Conservation (phyloP, 352 stramenopile species). For the Globisporangium polare region DNA sequence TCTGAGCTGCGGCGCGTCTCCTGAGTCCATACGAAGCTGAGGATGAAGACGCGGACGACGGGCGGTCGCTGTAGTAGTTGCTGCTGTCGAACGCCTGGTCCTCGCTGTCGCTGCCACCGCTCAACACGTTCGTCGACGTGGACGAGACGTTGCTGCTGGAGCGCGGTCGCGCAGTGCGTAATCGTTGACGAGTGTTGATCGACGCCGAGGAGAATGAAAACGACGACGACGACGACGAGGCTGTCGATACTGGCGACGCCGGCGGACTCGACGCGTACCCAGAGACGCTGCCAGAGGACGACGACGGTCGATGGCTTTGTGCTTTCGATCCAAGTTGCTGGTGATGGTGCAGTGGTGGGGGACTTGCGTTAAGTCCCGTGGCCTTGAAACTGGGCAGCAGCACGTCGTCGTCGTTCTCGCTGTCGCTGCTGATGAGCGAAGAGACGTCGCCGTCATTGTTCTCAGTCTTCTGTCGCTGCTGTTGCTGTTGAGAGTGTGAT, state of each 20-base stretch:
- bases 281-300: constrained; percentile 11
- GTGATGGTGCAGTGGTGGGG: constrained; percentile 13
- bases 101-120: constrained; percentile 26
- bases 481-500: not conserved
- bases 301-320: not conserved
- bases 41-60: constrained; percentile 16
- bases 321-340: not conserved
- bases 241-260: constrained; percentile 42
- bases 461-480: not conserved
- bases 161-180: constrained; percentile 1
- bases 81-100: constrained; percentile 12
- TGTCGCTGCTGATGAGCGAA: constrained; percentile 76
- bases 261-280: constrained; percentile 37
- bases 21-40: constrained; percentile 19
- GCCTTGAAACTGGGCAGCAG: constrained; percentile 58
- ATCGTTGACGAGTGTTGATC: not conserved
- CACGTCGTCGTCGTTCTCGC: constrained; percentile 66
- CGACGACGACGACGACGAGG: constrained; percentile 36
- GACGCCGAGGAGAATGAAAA: constrained; percentile 15
- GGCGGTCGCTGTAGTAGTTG: constrained; percentile 29
- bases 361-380: not conserved
- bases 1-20: constrained; percentile 15
- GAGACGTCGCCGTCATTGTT: constrained; percentile 62
- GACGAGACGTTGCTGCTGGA: constrained; percentile 24
- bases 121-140: constrained; percentile 27